Conservation (phyloP, 2,329 filamentous ascomycete genomes). For the Pestalotiopsis sp. region DNA sequence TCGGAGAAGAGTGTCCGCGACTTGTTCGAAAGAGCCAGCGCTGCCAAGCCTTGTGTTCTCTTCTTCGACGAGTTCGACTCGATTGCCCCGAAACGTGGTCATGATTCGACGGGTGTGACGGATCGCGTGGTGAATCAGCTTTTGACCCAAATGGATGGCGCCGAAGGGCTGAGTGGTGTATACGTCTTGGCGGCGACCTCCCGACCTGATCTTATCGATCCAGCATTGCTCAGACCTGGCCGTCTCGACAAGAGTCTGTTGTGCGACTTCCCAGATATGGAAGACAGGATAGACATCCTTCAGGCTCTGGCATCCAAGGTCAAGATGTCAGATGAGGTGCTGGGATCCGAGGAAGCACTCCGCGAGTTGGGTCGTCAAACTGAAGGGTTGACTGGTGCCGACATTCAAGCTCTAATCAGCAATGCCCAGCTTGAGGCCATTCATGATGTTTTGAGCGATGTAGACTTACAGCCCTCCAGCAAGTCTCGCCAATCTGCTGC, state of each 20-base stretch:
- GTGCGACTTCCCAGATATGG: conserved; percentile 79
- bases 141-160: conserved; percentile 97
- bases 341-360: conserved; percentile 55
- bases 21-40: conserved; percentile 87
- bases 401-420: conserved; percentile 91
- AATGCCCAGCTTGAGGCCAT: conserved; percentile 97
- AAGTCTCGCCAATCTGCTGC: conserved; percentile 31
- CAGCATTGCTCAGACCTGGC: conserved; percentile 85
- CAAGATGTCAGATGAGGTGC: conserved; percentile 67
- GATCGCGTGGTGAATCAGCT: conserved; percentile 98
- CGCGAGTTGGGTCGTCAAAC: conserved; percentile 77
- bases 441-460: conserved; percentile 80
- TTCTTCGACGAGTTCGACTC: conserved; percentile 99
- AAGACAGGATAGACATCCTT: conserved; percentile 88
- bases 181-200: conserved; percentile 96
- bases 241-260: conserved; percentile 90
- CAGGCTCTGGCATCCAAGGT: conserved; percentile 81
- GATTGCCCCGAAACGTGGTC: conserved; percentile 94
- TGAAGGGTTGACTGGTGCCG: conserved; percentile 89
- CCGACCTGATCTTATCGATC: conserved; percentile 91
- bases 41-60: conserved; percentile 87
- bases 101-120: conserved; percentile 97
- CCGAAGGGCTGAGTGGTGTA: conserved; percentile 89
- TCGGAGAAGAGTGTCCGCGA: conserved; percentile 96
- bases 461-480: conserved; percentile 32